Conservation (phyloP, 306 rosid species). For the Boehmeria nivea region DNA sequence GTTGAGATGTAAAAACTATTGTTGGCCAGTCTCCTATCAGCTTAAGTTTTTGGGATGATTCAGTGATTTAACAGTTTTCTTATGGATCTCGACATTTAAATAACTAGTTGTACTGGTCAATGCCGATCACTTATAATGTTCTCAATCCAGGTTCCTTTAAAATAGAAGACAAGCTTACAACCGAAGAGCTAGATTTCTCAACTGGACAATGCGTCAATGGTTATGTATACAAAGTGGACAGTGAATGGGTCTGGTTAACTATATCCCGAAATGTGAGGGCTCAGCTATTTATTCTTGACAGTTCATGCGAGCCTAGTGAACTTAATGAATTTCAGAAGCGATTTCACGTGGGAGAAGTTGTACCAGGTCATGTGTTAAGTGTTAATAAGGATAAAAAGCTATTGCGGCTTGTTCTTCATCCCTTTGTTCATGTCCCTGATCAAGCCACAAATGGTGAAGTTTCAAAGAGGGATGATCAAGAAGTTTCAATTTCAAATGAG, state of each 20-base stretch:
- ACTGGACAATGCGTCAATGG: slow-evolving; percentile 63
- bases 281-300: slow-evolving; percentile 71
- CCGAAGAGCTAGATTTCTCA: slow-evolving; percentile 38
- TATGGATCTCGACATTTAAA: background rate
- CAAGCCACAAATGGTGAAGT: slow-evolving; percentile 19
- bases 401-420: slow-evolving; percentile 47
- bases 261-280: slow-evolving; percentile 62
- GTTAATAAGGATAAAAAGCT: slow-evolving; percentile 56
- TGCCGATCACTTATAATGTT: slow-evolving; percentile 7
- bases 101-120: no score
- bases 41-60: no score
- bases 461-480: slow-evolving; percentile 25
- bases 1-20: no score
- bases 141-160: slow-evolving; percentile 47
- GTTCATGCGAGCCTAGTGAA: slow-evolving; percentile 68
- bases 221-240: slow-evolving; percentile 67
- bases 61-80: background rate
- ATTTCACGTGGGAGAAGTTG: slow-evolving; percentile 53
- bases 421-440: slow-evolving; percentile 24
- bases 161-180: slow-evolving; percentile 22
- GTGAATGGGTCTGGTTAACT: slow-evolving; percentile 81
- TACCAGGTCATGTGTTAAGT: slow-evolving; percentile 55
- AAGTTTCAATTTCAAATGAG: no score
- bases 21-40: no score
- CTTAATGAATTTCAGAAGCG: slow-evolving; percentile 57